phyloP scores from a whole-genome alignment of 495 filamentous ascomycete species.

The Penicillium alfredii region DNA sequence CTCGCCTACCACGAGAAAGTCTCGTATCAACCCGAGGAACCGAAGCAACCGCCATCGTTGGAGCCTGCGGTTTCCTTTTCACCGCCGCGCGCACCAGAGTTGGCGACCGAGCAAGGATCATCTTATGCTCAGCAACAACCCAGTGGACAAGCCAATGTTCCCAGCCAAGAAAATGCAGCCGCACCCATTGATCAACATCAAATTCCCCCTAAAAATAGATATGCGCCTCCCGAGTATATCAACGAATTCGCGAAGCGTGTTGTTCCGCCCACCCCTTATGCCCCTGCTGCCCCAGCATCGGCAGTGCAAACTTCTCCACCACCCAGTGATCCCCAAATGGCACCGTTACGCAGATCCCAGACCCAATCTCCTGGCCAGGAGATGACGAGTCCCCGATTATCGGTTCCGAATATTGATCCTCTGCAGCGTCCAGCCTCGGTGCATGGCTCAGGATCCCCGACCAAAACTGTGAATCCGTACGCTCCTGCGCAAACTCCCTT shows the following conservation, averaged over 20 bases:
- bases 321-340: conserved; percentile 25
- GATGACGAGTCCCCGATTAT: conserved; percentile 46
- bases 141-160: conserved; percentile 4
- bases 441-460: conserved; percentile 49
- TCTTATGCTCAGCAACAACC: conserved; percentile 9
- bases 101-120: conserved; percentile 17
- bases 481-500: conserved; percentile 24
- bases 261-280: conserved; percentile 38
- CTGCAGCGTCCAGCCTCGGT: conserved; percentile 65
- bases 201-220: conserved; percentile 29
- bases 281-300: conserved; percentile 29
- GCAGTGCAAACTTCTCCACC: conserved; percentile 24
- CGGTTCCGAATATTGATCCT: conserved; percentile 45
- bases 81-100: conserved; percentile 14
- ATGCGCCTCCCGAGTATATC: conserved; percentile 43
- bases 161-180: conserved; percentile 3
- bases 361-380: conserved; percentile 74
- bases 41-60: conserved; percentile 22
- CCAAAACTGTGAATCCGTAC: conserved; percentile 33
- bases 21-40: conserved; percentile 31
- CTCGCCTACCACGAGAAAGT: conserved; percentile 58
- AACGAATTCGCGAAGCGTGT: conserved; percentile 48
- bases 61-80: conserved; percentile 23
- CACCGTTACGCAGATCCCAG: conserved; percentile 66
- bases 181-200: conserved; percentile 15